phyloP scores from a whole-genome alignment of 1,284 basidiomycete species.

The Trametes polyzona region DNA sequence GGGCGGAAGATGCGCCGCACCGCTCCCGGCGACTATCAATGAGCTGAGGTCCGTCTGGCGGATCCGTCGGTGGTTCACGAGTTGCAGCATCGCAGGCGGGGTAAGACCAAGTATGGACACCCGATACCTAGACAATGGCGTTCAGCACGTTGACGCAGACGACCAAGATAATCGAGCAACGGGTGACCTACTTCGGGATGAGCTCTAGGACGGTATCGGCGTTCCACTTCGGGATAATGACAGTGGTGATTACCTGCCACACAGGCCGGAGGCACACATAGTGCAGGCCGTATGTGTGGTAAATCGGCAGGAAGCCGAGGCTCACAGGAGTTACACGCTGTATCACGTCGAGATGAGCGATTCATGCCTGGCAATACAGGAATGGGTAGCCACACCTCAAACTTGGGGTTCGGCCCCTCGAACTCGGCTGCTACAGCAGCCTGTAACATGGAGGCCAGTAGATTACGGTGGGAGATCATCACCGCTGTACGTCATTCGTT shows the following conservation, averaged over 20 bases:
- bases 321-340: constrained; percentile 45
- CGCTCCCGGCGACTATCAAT: constrained; percentile 48
- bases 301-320: constrained; percentile 67
- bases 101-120: constrained; percentile 56
- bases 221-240: constrained; percentile 68
- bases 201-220: constrained; percentile 45
- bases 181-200: constrained; percentile 46
- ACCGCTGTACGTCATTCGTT: constrained; percentile 50
- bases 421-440: constrained; percentile 35
- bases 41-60: constrained; percentile 57
- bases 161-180: constrained; percentile 39
- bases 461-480: constrained; percentile 76
- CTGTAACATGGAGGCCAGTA: constrained; percentile 56
- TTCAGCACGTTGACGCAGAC: constrained; percentile 34
- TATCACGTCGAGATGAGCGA: too few species aligned
- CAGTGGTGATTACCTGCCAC: constrained; percentile 46
- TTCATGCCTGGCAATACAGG: too few species aligned
- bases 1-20: constrained; percentile 70
- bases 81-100: constrained; percentile 68
- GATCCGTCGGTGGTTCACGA: constrained; percentile 58
- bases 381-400: too few species aligned
- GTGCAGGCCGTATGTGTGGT: constrained; percentile 71
- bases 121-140: constrained; percentile 46
- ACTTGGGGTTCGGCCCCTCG: constrained; percentile 5
- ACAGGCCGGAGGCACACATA: constrained; percentile 49